These are phyloP conservation scores for Myriosclerotinia curreyana DNA, from an alignment of 2,329 filamentous ascomycete species.

Conservation along the genomic window DNA sequence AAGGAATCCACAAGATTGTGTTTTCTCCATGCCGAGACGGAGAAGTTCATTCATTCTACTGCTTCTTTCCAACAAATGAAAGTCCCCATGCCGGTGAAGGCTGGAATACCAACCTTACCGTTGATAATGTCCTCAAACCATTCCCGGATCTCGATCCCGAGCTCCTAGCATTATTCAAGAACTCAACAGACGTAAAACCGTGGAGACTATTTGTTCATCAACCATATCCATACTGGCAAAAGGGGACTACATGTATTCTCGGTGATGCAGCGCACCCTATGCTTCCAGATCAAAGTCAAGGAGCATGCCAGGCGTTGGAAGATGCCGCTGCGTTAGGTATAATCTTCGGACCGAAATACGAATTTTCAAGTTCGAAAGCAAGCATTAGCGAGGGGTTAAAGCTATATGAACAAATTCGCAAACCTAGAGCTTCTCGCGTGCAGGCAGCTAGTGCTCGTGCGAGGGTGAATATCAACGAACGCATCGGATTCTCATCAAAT, in stretches of 20 bases:
- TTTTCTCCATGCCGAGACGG: conserved; percentile 42
- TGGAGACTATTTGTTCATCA: conserved; percentile 46
- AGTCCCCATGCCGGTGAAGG: conserved; percentile 34
- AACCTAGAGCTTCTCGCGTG: conserved; percentile 53
- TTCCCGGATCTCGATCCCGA: conserved; percentile 56
- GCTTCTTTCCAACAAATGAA: conserved; percentile 39
- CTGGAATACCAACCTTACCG: conserved; percentile 38
- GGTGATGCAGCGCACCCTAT: conserved; percentile 67
- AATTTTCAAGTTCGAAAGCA: conserved; percentile 19
- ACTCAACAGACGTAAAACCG: conserved; percentile 37
- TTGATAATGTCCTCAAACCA: conserved; percentile 58
- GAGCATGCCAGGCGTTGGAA: conserved; percentile 48
- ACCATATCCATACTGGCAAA: conserved; percentile 56
- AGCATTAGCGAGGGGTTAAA: conserved; percentile 42
- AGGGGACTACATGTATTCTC: conserved; percentile 52
- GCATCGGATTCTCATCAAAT: conserved; percentile 41
- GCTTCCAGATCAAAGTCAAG: conserved; percentile 67
- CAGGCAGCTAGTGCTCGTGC: conserved; percentile 56
- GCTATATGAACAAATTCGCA: conserved; percentile 50
- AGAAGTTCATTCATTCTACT: conserved; percentile 43
- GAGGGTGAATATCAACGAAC: conserved; percentile 57
- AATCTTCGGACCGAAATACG: conserved; percentile 32
- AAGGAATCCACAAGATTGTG: conserved; percentile 44
- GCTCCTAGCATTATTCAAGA: conserved; percentile 31
- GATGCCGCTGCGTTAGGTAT: conserved; percentile 41